Conservation (phyloP, 257 asterid species). For the Avicennia marina region DNA sequence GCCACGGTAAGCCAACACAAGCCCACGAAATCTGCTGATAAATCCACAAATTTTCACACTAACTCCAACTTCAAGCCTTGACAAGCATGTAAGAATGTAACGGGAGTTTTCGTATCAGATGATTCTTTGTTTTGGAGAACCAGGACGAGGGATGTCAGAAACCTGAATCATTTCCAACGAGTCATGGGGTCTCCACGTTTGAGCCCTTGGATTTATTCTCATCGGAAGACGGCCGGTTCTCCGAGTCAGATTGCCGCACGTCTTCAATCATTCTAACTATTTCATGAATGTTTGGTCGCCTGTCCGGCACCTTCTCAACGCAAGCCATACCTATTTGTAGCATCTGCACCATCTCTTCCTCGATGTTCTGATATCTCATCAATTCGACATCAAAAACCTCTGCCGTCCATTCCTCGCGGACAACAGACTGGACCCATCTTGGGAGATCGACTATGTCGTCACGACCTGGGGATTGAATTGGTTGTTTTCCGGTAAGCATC, state of each 20-base stretch:
- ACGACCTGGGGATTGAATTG: slow-evolving; percentile 49
- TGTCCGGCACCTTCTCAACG: slow-evolving; percentile 46
- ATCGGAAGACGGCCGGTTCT: slow-evolving; percentile 55
- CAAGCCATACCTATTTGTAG: slow-evolving; percentile 69
- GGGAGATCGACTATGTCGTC: slow-evolving; percentile 64
- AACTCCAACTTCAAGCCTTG: too few species aligned
- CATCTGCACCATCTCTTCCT: slow-evolving; percentile 76
- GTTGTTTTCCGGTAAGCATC: slow-evolving; percentile 64
- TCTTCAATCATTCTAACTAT: slow-evolving; percentile 62
- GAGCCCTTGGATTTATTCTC: slow-evolving; percentile 53
- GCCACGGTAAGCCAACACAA: not conserved
- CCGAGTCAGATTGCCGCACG: slow-evolving; percentile 54
- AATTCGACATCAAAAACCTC: slow-evolving; percentile 66
- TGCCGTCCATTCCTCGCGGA: slow-evolving; percentile 71
- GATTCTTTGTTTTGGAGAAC: too few species aligned
- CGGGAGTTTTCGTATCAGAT: too few species aligned
- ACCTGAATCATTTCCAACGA: too few species aligned
- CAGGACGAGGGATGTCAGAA: too few species aligned
- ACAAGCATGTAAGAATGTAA: too few species aligned
- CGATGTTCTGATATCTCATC: slow-evolving; percentile 50
- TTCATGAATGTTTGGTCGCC: slow-evolving; percentile 54
- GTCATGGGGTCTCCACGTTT: slow-evolving; percentile 33
- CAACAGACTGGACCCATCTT: slow-evolving; percentile 71
- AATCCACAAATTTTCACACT: too few species aligned
- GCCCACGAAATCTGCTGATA: too few species aligned